Evolutionary conservation across 2,329 filamentous ascomycete genomes (phyloP).

Genomic region (Sclerotinia borealis): DNA sequence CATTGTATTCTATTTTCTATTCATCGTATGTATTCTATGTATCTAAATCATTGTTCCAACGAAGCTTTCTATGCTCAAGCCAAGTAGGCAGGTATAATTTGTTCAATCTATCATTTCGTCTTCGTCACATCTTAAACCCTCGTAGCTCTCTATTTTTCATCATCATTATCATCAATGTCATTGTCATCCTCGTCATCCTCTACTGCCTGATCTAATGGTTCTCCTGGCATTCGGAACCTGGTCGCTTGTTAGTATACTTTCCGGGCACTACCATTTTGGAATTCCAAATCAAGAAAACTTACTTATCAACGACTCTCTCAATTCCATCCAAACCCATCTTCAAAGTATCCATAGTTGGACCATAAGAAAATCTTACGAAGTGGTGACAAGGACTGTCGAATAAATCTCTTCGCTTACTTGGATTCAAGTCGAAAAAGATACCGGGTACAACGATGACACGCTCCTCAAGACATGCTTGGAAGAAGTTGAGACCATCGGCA

Average conservation of each 20-base stretch:
- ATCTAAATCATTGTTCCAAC: background rate
- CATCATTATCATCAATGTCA: too few relatives aligned
- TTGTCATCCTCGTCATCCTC: too few relatives aligned
- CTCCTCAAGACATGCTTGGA: conserved; percentile 86
- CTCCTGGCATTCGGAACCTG: conserved; percentile 3
- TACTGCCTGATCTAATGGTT: conserved; percentile 1
- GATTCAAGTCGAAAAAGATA: conserved; percentile 97
- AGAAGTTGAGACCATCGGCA: conserved; percentile 92
- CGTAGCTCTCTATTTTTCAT: background rate
- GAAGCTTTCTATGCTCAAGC: background rate
- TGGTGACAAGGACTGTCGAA: conserved; percentile 95
- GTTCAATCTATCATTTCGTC: background rate
- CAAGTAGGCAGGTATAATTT: background rate
- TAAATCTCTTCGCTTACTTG: conserved; percentile 77
- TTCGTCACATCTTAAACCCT: background rate
- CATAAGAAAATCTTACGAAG: conserved; percentile 80
- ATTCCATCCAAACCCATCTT: conserved; percentile 79
- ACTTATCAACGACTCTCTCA: conserved; percentile 73
- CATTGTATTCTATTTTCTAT: background rate
- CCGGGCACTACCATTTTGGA: too few relatives aligned
- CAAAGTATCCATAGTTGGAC: conserved; percentile 72
- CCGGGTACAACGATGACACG: conserved; percentile 95
- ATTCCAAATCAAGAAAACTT: conserved; percentile 9
- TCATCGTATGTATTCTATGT: background rate
- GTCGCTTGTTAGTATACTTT: background rate